Conservation (phyloP, 2,329 filamentous ascomycete species). For the Fusarium robinianum region DNA sequence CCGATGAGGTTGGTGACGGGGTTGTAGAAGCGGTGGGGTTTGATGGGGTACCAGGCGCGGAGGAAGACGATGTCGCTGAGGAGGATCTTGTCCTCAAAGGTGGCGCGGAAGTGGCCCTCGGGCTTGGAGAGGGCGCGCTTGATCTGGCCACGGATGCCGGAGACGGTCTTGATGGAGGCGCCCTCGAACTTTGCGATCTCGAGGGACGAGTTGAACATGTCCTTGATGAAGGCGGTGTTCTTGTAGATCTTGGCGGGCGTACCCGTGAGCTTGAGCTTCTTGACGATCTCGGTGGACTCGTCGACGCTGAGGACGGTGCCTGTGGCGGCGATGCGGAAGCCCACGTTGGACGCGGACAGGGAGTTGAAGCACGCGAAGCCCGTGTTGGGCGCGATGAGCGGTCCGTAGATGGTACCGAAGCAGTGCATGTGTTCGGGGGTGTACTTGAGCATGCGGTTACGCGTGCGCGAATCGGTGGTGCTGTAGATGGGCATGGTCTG, state of each 20-base stretch:
- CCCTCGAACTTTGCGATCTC: slow-evolving; percentile 99
- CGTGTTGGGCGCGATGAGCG: slow-evolving; percentile 92
- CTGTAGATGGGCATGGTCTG: slow-evolving; percentile 92
- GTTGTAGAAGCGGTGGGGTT: slow-evolving; percentile 96
- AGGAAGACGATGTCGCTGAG: slow-evolving; percentile 97
- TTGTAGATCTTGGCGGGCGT: slow-evolving; percentile 98
- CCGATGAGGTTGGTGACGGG: slow-evolving; percentile 90
- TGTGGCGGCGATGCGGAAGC: slow-evolving; percentile 92
- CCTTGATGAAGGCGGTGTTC: slow-evolving; percentile 97
- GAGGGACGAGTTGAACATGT: slow-evolving; percentile 93
- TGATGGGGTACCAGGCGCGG: slow-evolving; percentile 94
- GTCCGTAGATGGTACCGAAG: slow-evolving; percentile 93
- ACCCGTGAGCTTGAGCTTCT: slow-evolving; percentile 97
- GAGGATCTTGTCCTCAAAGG: slow-evolving; percentile 97
- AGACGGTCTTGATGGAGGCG: slow-evolving; percentile 93
- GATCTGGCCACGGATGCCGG: slow-evolving; percentile 93
- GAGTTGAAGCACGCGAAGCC: slow-evolving; percentile 94
- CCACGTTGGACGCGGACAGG: slow-evolving; percentile 80
- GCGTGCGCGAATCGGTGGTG: slow-evolving; percentile 88
- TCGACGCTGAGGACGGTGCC: slow-evolving; percentile 94
- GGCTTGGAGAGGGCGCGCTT: slow-evolving; percentile 92
- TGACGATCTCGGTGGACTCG: slow-evolving; percentile 95
- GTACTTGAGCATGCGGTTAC: slow-evolving; percentile 98
- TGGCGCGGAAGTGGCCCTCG: slow-evolving; percentile 93
- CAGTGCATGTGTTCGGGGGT: slow-evolving; percentile 99